These are phyloP conservation scores for Gnomoniopsis smithogilvyi DNA, from an alignment of 2,329 filamentous ascomycete species.

Conservation along the genomic window DNA sequence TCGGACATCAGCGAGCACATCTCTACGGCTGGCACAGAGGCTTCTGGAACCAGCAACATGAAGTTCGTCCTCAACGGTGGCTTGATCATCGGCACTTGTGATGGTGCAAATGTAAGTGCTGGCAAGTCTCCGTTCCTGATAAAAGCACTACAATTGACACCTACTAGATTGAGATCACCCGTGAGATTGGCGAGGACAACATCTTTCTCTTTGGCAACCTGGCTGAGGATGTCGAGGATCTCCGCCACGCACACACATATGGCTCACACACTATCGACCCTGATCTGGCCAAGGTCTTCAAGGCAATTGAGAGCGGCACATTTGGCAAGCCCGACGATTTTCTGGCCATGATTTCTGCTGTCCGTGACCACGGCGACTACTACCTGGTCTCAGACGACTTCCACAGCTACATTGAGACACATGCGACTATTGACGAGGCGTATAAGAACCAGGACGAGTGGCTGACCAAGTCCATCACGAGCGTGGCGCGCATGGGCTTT, in stretches of 20 bases:
- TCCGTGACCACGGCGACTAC: constrained; percentile 92
- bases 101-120: constrained; percentile 84
- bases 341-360: constrained; percentile 76
- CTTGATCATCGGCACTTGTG: constrained; percentile 95
- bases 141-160: constrained; percentile 15
- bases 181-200: constrained; percentile 93
- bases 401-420: constrained; percentile 88
- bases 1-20: constrained; percentile 98
- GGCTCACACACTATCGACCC: constrained; percentile 74
- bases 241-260: constrained; percentile 87
- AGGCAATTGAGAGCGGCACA: constrained; percentile 71
- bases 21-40: constrained; percentile 93
- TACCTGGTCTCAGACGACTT: constrained; percentile 98
- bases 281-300: constrained; percentile 76
- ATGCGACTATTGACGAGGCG: constrained; percentile 84
- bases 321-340: constrained; percentile 83
- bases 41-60: constrained; percentile 94
- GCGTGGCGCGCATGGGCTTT: constrained; percentile 93
- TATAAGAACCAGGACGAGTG: constrained; percentile 92
- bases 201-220: constrained; percentile 98
- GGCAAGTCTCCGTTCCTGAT: not conserved
- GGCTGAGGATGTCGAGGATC: constrained; percentile 92
- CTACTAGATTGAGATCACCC: constrained; percentile 85
- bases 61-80: constrained; percentile 98
- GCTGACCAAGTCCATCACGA: constrained; percentile 84